Evolutionary conservation across 441 rosid species (phyloP).

Genomic region (Adansonia rubrostipa): DNA sequence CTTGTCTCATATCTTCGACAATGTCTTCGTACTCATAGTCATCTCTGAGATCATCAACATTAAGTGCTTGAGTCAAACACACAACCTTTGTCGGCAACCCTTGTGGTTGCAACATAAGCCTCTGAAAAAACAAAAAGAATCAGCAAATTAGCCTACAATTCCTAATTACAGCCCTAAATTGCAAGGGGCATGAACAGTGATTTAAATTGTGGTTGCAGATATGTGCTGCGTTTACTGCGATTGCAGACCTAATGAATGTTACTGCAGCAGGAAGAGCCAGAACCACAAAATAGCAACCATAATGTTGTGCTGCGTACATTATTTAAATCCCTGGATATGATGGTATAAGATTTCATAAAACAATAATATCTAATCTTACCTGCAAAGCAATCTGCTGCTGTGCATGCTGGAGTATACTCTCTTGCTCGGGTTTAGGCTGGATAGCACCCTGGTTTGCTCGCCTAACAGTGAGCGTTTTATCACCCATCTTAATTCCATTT

Average conservation of each 20-base stretch:
- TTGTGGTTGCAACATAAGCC: slow-evolving; percentile 69
- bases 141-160: slow-evolving; percentile 6
- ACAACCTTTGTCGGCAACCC: slow-evolving; percentile 65
- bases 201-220: no score
- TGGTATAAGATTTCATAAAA: not conserved
- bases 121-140: slow-evolving; percentile 39
- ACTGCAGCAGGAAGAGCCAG: no score
- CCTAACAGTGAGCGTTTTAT: slow-evolving; percentile 95
- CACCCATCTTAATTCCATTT: slow-evolving; percentile 97
- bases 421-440: slow-evolving; percentile 97
- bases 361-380: slow-evolving; percentile 44
- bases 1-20: slow-evolving; percentile 30
- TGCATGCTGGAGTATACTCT: slow-evolving; percentile 85
- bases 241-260: no score
- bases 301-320: no score
- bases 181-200: not conserved
- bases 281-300: no score
- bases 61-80: slow-evolving; percentile 72
- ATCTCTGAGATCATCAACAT: slow-evolving; percentile 62
- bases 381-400: slow-evolving; percentile 98
- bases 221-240: no score
- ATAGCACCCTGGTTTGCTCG: slow-evolving; percentile 91
- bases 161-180: not conserved
- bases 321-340: no score
- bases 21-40: slow-evolving; percentile 80